Base-by-base conservation (phyloP, 192 early-diverging fungal species). In the Diversispora epigaea region DNA sequence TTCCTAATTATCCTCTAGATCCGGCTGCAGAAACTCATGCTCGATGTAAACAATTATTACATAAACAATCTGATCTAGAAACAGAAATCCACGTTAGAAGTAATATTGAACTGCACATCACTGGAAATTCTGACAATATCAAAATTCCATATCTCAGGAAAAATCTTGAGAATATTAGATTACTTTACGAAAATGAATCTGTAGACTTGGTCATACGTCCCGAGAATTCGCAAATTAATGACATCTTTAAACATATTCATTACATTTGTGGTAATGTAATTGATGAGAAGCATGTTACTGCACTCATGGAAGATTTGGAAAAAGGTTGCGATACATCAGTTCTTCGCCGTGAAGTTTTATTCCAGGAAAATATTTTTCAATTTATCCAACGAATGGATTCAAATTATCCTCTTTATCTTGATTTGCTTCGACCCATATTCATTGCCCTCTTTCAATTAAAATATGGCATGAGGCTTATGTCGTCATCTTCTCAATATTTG, bases 1-100 rank as follows among this genome's bases (percentile, higher is more conserved):
- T 98, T 39, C 96, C 96, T 6, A 78, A 87, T 39, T 88, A 93
- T 25, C 88, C 93, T 0, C 83, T 93, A 21, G 96, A 98, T 80
- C 95, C 96, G 3, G 95, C 93, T 6, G 84, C 91, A 4, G 88
- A 89, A 71, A 85, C 92, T 0, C 85, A 87, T 21, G 79, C 90
- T 10, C 89, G 87, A 77, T 84, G 91, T 62, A 76, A 85, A 43
- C 88, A 91, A 65, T 78, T 95, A 17, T 84, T 84, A 49, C 75
- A 83, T 63, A 88, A 91, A 56, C 79, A 86, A 14, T 73, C 78
- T 8, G 54, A 74, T 0, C 66, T 88, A 3, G 72, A 80, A 15
- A 82, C 84, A 4, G 88, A 92, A 50, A 86, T 95, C 14, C 77
- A 84, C 3, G 87, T 91, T 2, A 83, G 85, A 40, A 41, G 77